phyloP scores from a whole-genome alignment of 2,329 filamentous ascomycete genomes.

The Hypoxylon sp. region DNA sequence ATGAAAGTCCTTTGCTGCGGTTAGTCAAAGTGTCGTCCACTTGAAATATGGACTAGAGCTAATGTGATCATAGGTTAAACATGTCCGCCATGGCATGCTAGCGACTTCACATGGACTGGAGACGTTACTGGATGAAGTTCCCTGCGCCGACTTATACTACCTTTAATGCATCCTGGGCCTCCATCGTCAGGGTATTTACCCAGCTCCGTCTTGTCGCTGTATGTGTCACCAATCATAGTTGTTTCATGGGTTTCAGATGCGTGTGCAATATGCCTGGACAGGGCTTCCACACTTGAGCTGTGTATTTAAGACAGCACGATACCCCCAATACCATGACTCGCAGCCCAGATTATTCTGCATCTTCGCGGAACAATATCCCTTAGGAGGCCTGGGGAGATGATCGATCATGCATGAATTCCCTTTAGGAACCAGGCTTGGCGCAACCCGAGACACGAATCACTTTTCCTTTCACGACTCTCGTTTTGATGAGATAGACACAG shows the following conservation, averaged over 20 bases:
- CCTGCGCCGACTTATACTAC: constrained; percentile 47
- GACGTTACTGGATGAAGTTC: constrained; percentile 50
- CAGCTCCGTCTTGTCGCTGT: constrained; percentile 42
- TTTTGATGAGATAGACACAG: constrained; percentile 55
- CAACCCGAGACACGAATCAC: constrained; percentile 48
- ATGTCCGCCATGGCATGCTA: constrained; percentile 46
- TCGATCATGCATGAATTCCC: constrained; percentile 37
- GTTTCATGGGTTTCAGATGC: constrained; percentile 26
- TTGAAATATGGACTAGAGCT: background rate
- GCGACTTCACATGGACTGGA: constrained; percentile 54
- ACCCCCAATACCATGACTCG: constrained; percentile 19
- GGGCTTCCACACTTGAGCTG: constrained; percentile 4
- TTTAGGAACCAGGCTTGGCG: constrained; percentile 46
- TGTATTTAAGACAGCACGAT: constrained; percentile 17
- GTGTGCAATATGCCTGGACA: constrained; percentile 20
- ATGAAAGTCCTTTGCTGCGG: constrained; percentile 95
- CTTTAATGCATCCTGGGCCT: constrained; percentile 53
- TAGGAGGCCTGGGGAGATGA: constrained; percentile 30
- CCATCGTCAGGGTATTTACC: constrained; percentile 39
- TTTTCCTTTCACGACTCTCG: constrained; percentile 56
- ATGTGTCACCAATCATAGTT: constrained; percentile 37
- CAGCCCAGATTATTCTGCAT: constrained; percentile 20
- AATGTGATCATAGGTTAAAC: constrained; percentile 48
- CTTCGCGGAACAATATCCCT: constrained; percentile 32
- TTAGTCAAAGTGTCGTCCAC: constrained; percentile 58